phyloP scores from a whole-genome alignment of 257 asterid genomes.

The Solanum bulbocastanum region DNA sequence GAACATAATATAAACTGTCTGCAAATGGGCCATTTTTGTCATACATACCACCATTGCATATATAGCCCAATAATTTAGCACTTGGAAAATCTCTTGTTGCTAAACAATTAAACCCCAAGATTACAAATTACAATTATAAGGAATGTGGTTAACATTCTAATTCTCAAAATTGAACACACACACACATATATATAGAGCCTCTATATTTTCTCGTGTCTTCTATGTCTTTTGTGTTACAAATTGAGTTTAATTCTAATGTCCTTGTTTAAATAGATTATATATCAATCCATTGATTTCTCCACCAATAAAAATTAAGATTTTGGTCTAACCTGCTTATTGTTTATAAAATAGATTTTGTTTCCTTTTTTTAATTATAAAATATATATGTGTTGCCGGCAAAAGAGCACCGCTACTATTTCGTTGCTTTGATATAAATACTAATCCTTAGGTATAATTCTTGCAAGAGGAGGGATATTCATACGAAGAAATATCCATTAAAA shows the following conservation, averaged over 20 bases:
- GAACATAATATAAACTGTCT: neutral
- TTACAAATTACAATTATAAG: neutral
- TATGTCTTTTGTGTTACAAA: too few species aligned
- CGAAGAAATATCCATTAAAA: neutral
- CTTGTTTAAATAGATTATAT: neutral
- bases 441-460: neutral
- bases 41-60: neutral
- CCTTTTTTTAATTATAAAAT: too few species aligned
- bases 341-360: too few species aligned
- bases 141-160: neutral
- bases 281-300: neutral
- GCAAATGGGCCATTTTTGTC: neutral
- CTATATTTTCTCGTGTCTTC: too few species aligned
- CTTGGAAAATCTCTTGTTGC: neutral
- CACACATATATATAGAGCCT: too few species aligned
- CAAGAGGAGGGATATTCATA: neutral
- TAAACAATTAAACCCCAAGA: neutral
- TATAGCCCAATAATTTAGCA: neutral
- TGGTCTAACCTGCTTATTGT: neutral
- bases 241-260: neutral
- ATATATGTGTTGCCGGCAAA: neutral
- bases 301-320: neutral
- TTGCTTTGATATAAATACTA: neutral
- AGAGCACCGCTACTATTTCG: neutral
- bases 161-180: neutral